Base-by-base conservation (phyloP, 495 filamentous ascomycete species). In the Zalerion maritima region DNA sequence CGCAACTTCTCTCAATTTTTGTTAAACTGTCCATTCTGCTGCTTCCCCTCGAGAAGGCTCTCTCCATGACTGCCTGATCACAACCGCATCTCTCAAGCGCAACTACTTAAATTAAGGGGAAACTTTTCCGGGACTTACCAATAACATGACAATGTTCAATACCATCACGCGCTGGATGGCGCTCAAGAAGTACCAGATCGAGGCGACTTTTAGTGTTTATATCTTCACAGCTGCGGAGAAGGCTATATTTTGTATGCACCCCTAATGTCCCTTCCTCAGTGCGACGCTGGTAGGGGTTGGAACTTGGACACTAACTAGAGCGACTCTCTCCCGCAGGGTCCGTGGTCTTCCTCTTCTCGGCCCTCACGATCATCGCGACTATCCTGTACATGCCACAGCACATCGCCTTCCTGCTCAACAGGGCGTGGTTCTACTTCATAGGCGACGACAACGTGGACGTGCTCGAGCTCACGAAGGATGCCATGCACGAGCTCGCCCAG, bases 361-460 rank as follows among this genome's bases (percentile, higher is more conserved):
- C 72, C 40, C 75, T 96, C 64, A 71, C 92, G 45, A 65, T 84
- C 37, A 78, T 85, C 42, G 89, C 80, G 33, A 72, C 71, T 40
- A 78, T 78, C 24, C 70, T 96, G 36, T 97, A 97, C 60, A 78
- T 97, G 12, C 89, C 89, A 13, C 75, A 87, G 36, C 89, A 96
- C 52, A 51, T 96, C 43, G 58, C 70, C 38, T 69, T 72, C 37
- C 75, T 97, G 43, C 66, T 77, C 40, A 66, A 67, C 42, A 75
- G 87, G 45, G 71, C 84, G 16, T 92, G 83, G 73, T 97, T 93
- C 60, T 97, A 97, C 65, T 83, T 82, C 42, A 75, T 71, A 34
- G 83, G 83, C 28, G 78, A 81, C 32, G 46, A 49, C 18, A 43
- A 41, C 19, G 40, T 51, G 29, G 54, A 47, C 29, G 27, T 55